phyloP scores from a whole-genome alignment of 352 stramenopile genomes.

The Phytopythium helicoides region DNA sequence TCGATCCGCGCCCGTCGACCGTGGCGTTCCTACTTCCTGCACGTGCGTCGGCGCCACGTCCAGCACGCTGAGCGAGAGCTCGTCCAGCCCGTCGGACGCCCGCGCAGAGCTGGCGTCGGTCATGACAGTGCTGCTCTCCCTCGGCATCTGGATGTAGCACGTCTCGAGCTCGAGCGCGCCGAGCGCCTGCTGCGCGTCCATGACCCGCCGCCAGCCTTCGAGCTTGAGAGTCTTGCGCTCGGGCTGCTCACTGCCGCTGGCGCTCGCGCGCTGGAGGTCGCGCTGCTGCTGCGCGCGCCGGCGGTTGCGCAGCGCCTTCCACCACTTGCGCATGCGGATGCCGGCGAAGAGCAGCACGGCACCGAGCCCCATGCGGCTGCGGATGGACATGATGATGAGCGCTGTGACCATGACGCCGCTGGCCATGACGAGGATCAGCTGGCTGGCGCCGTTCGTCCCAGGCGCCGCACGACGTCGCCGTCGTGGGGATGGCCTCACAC shows the following conservation, averaged over 20 bases:
- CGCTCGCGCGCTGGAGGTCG: background rate
- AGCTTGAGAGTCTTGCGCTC: slow-evolving; percentile 26
- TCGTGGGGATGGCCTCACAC: slow-evolving; percentile 14
- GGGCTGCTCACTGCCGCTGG: background rate
- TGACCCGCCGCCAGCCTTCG: slow-evolving; percentile 24
- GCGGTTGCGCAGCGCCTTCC: too few relatives aligned
- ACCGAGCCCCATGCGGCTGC: slow-evolving; percentile 3
- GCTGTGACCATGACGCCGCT: slow-evolving; percentile 2
- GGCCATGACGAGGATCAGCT: slow-evolving; percentile 2
- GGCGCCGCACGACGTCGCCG: background rate
- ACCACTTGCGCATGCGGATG: background rate
- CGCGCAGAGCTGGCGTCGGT: slow-evolving; percentile 1
- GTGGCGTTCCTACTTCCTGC: too few relatives aligned
- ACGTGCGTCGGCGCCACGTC: background rate
- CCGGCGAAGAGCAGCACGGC: background rate
- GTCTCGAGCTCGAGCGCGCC: slow-evolving; percentile 20
- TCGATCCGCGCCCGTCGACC: too few relatives aligned
- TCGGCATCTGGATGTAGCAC: slow-evolving; percentile 18
- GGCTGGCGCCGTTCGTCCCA: background rate
- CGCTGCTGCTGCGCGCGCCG: background rate
- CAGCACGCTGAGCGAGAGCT: background rate
- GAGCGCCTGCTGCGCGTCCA: slow-evolving; percentile 12
- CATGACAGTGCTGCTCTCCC: slow-evolving; percentile 7
- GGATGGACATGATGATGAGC: slow-evolving; percentile 7
- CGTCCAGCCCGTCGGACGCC: background rate